Percentiles rank a stretch among this genome's conserved stretches.
Evolutionary conservation across 23 red algal species (phyloP).

Genomic region (Pyropia haitanensis): DNA sequence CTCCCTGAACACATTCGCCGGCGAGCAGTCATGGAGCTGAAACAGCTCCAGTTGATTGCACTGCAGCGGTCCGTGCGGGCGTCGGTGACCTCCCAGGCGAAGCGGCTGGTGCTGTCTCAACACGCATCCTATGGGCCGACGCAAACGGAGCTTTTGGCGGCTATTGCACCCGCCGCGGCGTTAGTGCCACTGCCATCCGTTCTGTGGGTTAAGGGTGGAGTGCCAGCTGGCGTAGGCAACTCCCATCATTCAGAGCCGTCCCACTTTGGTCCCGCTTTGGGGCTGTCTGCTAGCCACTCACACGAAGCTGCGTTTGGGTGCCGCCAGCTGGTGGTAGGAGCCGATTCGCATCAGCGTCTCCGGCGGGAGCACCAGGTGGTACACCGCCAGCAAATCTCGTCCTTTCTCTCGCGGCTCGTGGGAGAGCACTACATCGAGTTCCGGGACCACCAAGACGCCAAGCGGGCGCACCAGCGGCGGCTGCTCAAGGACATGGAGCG

Average conservation of each 20-base stretch:
- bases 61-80: slow-evolving; percentile 53
- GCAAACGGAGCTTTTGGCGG: slow-evolving; percentile 9
- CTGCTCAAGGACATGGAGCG: slow-evolving; percentile 65
- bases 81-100: slow-evolving; percentile 30
- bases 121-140: slow-evolving; percentile 18
- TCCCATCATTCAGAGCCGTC: not conserved
- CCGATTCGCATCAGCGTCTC: not conserved
- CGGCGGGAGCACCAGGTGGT: slow-evolving; percentile 41
- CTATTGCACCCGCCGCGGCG: not conserved
- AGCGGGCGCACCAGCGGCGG: slow-evolving; percentile 25
- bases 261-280: slow-evolving; percentile 10
- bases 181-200: not conserved
- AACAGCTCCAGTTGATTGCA: slow-evolving; percentile 43
- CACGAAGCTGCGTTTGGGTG: not conserved
- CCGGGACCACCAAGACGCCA: slow-evolving; percentile 5
- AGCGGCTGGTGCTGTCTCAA: slow-evolving; percentile 26
- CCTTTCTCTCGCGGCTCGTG: slow-evolving; percentile 33
- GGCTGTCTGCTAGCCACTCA: not conserved
- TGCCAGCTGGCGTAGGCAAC: not conserved
- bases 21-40: slow-evolving; percentile 35
- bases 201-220: not conserved
- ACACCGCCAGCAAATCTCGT: slow-evolving; percentile 27
- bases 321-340: slow-evolving; percentile 2
- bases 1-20: slow-evolving; percentile 31
- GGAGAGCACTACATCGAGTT: slow-evolving; percentile 25